Conservation (phyloP, 2,329 filamentous ascomycete species). For the Aureobasidium musti region DNA sequence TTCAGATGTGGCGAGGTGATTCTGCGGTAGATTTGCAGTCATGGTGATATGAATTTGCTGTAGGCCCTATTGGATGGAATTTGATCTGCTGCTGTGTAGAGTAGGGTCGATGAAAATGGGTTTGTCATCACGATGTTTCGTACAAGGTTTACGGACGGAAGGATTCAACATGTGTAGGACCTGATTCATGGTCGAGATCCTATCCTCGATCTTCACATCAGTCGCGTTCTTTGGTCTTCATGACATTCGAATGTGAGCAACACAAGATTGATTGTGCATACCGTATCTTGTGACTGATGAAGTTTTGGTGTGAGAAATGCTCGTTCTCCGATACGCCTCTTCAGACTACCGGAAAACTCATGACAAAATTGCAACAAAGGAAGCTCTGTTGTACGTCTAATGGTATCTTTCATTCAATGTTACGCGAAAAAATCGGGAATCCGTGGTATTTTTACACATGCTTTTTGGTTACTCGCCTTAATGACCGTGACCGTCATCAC, state of each 20-base stretch:
- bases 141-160: not conserved
- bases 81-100: not conserved
- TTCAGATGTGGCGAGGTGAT: not conserved
- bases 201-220: too few species aligned
- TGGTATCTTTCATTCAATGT: slow-evolving; percentile 18
- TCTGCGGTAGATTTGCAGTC: too few species aligned
- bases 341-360: not conserved
- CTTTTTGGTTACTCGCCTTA: slow-evolving; percentile 16
- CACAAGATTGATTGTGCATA: not conserved
- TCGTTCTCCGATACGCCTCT: too few species aligned
- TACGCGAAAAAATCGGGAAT: not conserved
- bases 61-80: too few species aligned
- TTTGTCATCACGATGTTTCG: not conserved
- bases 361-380: not conserved
- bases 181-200: not conserved
- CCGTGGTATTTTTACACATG: slow-evolving; percentile 19
- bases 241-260: not conserved
- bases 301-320: not conserved
- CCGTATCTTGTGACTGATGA: not conserved
- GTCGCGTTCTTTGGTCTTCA: not conserved
- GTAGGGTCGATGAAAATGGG: not conserved
- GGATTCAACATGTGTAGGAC: not conserved
- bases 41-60: too few species aligned
- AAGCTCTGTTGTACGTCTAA: not conserved
- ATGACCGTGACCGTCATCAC: slow-evolving; percentile 63